A percentile compares a stretch with the other conserved stretches of the same genome.
phyloP scores from a whole-genome alignment of 1,139 yeast genomes.

The Ogataea hybrid region DNA sequence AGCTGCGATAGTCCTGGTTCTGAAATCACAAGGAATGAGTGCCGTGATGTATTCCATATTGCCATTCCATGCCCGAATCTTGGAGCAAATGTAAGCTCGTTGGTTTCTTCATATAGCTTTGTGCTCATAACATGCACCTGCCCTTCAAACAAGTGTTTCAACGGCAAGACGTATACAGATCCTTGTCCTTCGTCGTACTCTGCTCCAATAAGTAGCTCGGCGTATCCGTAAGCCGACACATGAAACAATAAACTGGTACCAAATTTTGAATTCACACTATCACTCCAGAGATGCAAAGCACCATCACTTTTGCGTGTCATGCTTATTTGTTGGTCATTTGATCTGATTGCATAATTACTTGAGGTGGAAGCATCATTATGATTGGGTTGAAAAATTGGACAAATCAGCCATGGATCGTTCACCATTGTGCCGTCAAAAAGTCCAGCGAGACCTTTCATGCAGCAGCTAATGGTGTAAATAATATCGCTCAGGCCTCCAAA shows the following conservation, averaged over 20 bases:
- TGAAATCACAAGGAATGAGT: slow-evolving; percentile 34
- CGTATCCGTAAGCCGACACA: slow-evolving; percentile 32
- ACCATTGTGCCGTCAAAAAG: slow-evolving; percentile 40
- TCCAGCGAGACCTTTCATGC: slow-evolving; percentile 35
- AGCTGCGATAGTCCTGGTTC: slow-evolving; percentile 37
- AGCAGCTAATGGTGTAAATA: slow-evolving; percentile 36
- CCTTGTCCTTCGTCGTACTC: slow-evolving; percentile 43
- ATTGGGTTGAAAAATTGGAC: slow-evolving; percentile 14
- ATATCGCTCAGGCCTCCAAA: slow-evolving; percentile 53
- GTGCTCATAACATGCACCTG: not conserved
- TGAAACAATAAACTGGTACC: slow-evolving; percentile 44
- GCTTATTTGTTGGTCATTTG: not conserved
- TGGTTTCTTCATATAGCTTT: not conserved
- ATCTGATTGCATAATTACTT: not conserved
- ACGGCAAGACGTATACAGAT: slow-evolving; percentile 41
- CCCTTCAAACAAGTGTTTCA: slow-evolving; percentile 14
- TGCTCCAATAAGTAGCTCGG: slow-evolving; percentile 47
- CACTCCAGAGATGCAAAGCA: not conserved
- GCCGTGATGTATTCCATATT: slow-evolving; percentile 23
- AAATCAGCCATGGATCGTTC: slow-evolving; percentile 38
- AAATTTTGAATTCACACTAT: slow-evolving; percentile 35
- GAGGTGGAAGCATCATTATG: not conserved
- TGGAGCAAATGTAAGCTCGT: slow-evolving; percentile 20
- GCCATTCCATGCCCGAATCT: slow-evolving; percentile 35
- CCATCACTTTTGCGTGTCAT: not conserved